phyloP scores from a whole-genome alignment of 164 flowering plant genomes.

The Kingdonia uniflora region DNA sequence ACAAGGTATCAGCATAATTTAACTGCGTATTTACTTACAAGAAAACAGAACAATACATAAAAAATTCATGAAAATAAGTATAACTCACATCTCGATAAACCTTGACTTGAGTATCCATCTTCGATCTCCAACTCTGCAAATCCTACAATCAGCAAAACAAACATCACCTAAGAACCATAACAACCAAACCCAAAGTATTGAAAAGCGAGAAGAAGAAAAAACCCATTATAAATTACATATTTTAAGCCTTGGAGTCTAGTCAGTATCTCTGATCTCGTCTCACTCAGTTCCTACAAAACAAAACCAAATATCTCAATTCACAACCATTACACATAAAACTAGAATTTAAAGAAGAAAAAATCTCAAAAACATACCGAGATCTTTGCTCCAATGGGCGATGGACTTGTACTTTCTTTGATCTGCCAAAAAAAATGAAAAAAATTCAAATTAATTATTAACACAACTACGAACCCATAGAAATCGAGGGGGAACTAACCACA shows the following conservation, averaged over 20 bases:
- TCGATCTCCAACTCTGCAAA: slow-evolving; percentile 82
- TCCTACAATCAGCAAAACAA: slow-evolving; percentile 28
- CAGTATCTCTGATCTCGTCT: slow-evolving; percentile 66
- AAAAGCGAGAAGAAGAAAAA: neutral
- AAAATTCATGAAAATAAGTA: neutral
- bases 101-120: slow-evolving; percentile 76
- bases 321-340: neutral
- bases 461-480: neutral
- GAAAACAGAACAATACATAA: too few relatives aligned
- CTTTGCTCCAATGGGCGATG: slow-evolving; percentile 41
- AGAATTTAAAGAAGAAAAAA: neutral
- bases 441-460: neutral
- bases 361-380: slow-evolving; percentile 27
- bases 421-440: slow-evolving; percentile 9
- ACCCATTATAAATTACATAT: slow-evolving; percentile 33
- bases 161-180: neutral
- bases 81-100: slow-evolving; percentile 64
- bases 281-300: slow-evolving; percentile 30
- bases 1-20: too few relatives aligned
- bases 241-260: slow-evolving; percentile 68
- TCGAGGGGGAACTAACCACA: slow-evolving; percentile 5
- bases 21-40: too few relatives aligned
- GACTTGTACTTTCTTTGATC: slow-evolving; percentile 62
- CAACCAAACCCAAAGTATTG: neutral
- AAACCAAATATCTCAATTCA: neutral